phyloP scores from a whole-genome alignment of 495 filamentous ascomycete genomes.

The Daldinia loculata region DNA sequence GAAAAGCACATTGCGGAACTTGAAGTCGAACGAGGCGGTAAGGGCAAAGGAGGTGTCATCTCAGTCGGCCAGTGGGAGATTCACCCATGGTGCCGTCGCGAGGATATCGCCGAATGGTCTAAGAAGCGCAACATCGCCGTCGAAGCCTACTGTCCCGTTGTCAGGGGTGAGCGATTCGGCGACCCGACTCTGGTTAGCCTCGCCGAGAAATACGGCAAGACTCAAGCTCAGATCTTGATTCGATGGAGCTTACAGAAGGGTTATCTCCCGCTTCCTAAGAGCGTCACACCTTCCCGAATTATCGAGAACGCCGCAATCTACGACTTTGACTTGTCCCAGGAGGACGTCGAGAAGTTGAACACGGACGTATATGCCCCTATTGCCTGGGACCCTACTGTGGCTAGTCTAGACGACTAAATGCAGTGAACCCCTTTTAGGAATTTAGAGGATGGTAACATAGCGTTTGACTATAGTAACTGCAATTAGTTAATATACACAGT shows the following conservation, averaged over 20 bases:
- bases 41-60: constrained; percentile 76
- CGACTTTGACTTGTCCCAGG: constrained; percentile 77
- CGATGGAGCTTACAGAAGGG: constrained; percentile 90
- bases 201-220: constrained; percentile 75
- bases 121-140: constrained; percentile 71
- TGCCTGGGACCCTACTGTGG: constrained; percentile 76
- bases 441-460: neutral
- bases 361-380: constrained; percentile 68
- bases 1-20: constrained; percentile 76
- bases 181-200: constrained; percentile 69
- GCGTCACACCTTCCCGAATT: constrained; percentile 71
- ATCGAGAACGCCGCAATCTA: constrained; percentile 79
- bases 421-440: neutral
- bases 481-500: too few relatives aligned
- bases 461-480: too few relatives aligned
- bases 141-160: constrained; percentile 83
- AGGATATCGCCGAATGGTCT: constrained; percentile 81
- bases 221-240: constrained; percentile 78
- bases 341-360: constrained; percentile 66
- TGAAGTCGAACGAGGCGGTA: constrained; percentile 63
- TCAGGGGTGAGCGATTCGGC: constrained; percentile 70
- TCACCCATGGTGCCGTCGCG: constrained; percentile 85
- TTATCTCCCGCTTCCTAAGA: constrained; percentile 79
- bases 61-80: constrained; percentile 89
- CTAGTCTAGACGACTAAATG: constrained; percentile 40